phyloP scores from a whole-genome alignment of 176 grass and related monocot species.

The Elymus sibiricus region DNA sequence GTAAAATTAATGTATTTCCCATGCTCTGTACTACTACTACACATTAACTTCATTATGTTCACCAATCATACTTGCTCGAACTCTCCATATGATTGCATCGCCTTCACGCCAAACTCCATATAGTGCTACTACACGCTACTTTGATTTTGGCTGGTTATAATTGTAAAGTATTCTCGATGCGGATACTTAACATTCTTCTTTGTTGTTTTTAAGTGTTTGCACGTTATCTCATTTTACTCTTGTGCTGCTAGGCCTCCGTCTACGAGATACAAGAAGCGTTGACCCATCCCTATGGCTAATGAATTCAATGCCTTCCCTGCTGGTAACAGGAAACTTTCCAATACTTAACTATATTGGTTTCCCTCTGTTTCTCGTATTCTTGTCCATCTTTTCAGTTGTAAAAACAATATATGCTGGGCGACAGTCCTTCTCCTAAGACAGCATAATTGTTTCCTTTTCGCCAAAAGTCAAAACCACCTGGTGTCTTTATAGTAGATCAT shows the following conservation, averaged over 20 bases:
- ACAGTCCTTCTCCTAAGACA: not conserved
- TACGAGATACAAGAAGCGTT: slow-evolving; percentile 92
- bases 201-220: not conserved
- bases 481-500: slow-evolving; percentile 13
- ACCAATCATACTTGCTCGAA: not conserved
- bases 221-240: not conserved
- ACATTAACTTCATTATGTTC: not conserved
- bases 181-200: not conserved
- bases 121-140: not conserved
- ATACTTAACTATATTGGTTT: not conserved
- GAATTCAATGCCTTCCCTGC: slow-evolving; percentile 94
- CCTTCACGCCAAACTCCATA: not conserved
- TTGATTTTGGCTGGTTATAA: not conserved
- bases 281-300: slow-evolving; percentile 94
- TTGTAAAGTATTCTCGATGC: not conserved
- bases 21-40: not conserved
- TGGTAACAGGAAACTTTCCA: slow-evolving; percentile 48
- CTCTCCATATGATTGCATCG: not conserved
- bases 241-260: slow-evolving; percentile 60
- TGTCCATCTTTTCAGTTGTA: slow-evolving; percentile 3
- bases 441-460: not conserved
- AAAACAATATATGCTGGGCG: not conserved
- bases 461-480: not conserved
- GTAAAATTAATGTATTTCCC: not conserved
- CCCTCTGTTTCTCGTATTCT: not conserved